Conservation (phyloP, 345 rosid species). For the Heritiera littoralis region DNA sequence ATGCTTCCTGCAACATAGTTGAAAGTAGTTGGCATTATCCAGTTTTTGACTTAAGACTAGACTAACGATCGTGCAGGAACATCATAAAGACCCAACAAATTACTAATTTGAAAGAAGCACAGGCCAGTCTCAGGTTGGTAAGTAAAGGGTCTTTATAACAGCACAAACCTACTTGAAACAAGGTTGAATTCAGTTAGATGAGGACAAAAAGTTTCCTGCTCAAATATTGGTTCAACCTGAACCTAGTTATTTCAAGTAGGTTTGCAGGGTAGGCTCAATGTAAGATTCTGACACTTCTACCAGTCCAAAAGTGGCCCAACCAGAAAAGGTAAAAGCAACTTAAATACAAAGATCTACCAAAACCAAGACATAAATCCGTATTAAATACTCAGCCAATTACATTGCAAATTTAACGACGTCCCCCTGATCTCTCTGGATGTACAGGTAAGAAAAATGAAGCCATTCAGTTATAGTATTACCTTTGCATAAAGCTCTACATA, state of each 20-base stretch:
- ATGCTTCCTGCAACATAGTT: not conserved
- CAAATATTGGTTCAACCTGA: not conserved
- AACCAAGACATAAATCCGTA: not conserved
- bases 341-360: not conserved
- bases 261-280: not conserved
- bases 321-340: slow-evolving; percentile 2
- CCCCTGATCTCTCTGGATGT: not conserved
- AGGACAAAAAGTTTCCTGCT: not conserved
- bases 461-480: slow-evolving; percentile 40
- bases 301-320: not conserved
- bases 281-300: slow-evolving; percentile 11
- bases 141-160: slow-evolving; percentile 18
- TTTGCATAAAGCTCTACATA: slow-evolving; percentile 81
- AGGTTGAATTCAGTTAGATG: slow-evolving; percentile 1
- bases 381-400: not conserved
- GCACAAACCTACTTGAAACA: slow-evolving; percentile 1
- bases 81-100: not conserved
- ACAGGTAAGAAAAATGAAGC: not conserved
- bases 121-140: slow-evolving; percentile 4
- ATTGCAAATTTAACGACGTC: not conserved
- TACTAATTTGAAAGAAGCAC: not conserved
- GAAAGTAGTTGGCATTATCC: not conserved
- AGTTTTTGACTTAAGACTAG: slow-evolving; percentile 7
- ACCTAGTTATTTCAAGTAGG: not conserved
- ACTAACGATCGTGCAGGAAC: not conserved